These are phyloP conservation scores for Heliamphora pulchella DNA, from an alignment of 179 eudicot species.

Conservation along the genomic window DNA sequence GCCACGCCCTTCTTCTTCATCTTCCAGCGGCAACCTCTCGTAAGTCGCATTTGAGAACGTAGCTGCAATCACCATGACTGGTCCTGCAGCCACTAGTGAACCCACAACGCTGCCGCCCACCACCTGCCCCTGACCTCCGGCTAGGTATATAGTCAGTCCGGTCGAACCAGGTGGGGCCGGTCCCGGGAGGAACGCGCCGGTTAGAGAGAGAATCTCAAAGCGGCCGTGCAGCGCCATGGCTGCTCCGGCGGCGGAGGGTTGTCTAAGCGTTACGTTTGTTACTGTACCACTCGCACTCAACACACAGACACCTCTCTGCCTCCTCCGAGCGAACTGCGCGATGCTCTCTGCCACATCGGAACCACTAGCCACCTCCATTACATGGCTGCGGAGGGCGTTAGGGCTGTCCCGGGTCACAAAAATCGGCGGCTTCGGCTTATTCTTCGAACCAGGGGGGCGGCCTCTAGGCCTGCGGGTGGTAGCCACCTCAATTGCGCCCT, in stretches of 20 bases:
- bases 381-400: slow-evolving; percentile 15
- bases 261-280: slow-evolving; percentile 16
- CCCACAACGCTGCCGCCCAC: slow-evolving; percentile 23
- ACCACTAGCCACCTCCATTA: slow-evolving; percentile 14
- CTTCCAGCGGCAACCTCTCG: slow-evolving; percentile 17
- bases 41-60: slow-evolving; percentile 16
- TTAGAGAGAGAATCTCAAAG: slow-evolving; percentile 18
- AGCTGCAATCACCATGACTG: slow-evolving; percentile 19
- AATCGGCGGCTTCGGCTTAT: slow-evolving; percentile 27
- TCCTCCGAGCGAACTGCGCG: slow-evolving; percentile 7
- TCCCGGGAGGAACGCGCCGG: slow-evolving; percentile 18
- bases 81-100: slow-evolving; percentile 17
- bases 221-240: slow-evolving; percentile 12
- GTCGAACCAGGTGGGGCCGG: slow-evolving; percentile 17
- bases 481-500: slow-evolving; percentile 36
- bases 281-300: slow-evolving; percentile 5
- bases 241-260: slow-evolving; percentile 9
- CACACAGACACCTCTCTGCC: slow-evolving; percentile 10
- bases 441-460: slow-evolving; percentile 17
- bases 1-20: slow-evolving; percentile 12
- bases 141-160: slow-evolving; percentile 17
- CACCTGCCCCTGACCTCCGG: slow-evolving; percentile 23
- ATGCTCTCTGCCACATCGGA: slow-evolving; percentile 5
- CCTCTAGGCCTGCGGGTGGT: slow-evolving; percentile 15
- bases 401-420: slow-evolving; percentile 18